Conservation (phyloP, 2,329 filamentous ascomycete species). For the Xylariales sp. region DNA sequence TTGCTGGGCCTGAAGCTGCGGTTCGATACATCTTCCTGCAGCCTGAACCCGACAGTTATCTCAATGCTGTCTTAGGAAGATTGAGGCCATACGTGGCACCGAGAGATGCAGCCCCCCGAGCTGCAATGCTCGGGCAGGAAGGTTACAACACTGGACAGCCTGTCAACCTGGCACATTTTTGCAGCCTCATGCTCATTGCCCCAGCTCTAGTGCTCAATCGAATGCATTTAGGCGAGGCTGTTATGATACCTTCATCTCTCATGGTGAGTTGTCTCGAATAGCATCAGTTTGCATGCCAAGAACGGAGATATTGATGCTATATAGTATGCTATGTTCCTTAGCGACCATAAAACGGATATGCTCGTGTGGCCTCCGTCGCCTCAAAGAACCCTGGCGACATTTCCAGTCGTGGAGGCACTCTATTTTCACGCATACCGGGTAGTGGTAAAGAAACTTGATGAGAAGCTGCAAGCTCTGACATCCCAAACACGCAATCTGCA, state of each 20-base stretch:
- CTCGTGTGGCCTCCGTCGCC: constrained; percentile 51
- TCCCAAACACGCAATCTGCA: constrained; percentile 32
- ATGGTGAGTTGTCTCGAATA: constrained; percentile 18
- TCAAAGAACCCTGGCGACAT: constrained; percentile 42
- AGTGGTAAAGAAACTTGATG: constrained; percentile 43
- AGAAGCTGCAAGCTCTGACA: constrained; percentile 35
- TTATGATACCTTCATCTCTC: constrained; percentile 28
- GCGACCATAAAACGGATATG: constrained; percentile 40
- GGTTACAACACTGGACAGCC: constrained; percentile 6
- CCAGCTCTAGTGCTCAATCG: constrained; percentile 64
- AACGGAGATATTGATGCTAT: constrained; percentile 1
- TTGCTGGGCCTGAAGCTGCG: constrained; percentile 44
- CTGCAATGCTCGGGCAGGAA: neutral
- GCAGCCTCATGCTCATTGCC: constrained; percentile 58
- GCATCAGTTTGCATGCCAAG: neutral
- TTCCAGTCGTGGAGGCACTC: constrained; percentile 39
- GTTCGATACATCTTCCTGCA: constrained; percentile 12
- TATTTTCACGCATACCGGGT: constrained; percentile 42
- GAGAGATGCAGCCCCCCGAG: neutral
- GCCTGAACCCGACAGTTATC: neutral
- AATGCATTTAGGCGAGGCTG: constrained; percentile 53
- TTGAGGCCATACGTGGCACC: constrained; percentile 7
- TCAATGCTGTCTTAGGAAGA: constrained; percentile 1
- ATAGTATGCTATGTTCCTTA: constrained; percentile 44
- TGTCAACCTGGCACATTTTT: constrained; percentile 19